phyloP scores from a whole-genome alignment of 129 eudicot genomes.

The Dittrichia graveolens region DNA sequence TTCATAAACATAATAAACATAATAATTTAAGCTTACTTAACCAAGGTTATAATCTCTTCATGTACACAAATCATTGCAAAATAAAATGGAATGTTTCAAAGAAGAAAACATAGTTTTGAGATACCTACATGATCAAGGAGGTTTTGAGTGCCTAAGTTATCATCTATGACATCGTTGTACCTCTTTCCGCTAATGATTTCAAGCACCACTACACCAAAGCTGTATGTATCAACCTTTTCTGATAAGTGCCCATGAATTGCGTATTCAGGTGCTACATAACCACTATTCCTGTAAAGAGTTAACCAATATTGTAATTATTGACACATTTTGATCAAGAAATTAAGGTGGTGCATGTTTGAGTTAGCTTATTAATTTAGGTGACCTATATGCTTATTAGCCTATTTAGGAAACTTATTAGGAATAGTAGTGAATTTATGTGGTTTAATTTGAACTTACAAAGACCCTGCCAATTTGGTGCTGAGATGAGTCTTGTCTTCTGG shows the following conservation, averaged over 20 bases:
- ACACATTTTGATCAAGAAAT: background rate
- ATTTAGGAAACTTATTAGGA: no score
- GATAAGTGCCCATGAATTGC: conserved; percentile 66
- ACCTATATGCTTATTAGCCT: no score
- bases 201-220: conserved; percentile 68
- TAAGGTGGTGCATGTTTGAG: no score
- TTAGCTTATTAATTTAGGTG: no score
- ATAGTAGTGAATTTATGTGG: background rate
- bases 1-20: conserved; percentile 16
- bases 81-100: background rate
- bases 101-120: background rate
- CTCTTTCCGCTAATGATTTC: conserved; percentile 73
- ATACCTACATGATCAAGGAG: conserved; percentile 62
- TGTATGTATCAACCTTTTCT: conserved; percentile 74
- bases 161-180: conserved; percentile 39
- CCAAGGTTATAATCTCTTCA: background rate
- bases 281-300: conserved; percentile 34
- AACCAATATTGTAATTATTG: background rate
- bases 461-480: conserved; percentile 61
- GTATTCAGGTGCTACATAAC: conserved; percentile 77
- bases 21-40: background rate
- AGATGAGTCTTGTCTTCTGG: conserved; percentile 71
- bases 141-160: conserved; percentile 39
- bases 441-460: conserved; percentile 48
- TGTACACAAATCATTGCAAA: background rate